Evolutionary conservation across 1,284 basidiomycete species (phyloP).

Genomic region (Cystobasidium pallidum): DNA sequence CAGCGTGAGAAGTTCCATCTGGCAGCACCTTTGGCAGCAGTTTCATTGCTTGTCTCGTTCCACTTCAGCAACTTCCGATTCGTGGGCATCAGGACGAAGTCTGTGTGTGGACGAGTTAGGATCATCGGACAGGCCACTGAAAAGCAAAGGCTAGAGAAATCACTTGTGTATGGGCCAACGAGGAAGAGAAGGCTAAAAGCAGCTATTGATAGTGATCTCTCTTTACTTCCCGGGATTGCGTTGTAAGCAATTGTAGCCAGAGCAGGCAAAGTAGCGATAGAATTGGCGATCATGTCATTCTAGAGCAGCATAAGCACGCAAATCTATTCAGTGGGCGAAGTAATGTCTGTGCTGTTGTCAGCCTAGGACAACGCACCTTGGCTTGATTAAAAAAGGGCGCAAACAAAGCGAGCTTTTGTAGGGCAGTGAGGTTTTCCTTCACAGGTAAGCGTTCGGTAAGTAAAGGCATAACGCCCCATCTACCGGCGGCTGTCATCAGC

Average conservation of each 20-base stretch:
- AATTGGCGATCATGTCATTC: conserved; percentile 17
- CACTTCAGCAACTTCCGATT: conserved; percentile 17
- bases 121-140: background rate
- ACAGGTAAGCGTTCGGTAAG: conserved; percentile 1
- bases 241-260: conserved; percentile 15
- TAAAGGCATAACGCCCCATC: conserved; percentile 21
- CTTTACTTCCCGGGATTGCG: background rate
- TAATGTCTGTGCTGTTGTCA: background rate
- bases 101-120: background rate
- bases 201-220: background rate
- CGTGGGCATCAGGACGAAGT: conserved; percentile 19
- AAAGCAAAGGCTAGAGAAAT: background rate
- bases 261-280: background rate
- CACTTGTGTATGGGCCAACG: conserved; percentile 21
- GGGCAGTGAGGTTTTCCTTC: conserved; percentile 4
- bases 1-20: background rate
- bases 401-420: conserved; percentile 9
- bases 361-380: background rate
- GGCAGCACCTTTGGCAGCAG: conserved; percentile 3
- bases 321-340: background rate
- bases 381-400: conserved; percentile 18
- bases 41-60: conserved; percentile 12
- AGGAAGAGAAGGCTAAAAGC: background rate
- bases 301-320: background rate
- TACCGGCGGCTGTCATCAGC: conserved; percentile 1